Evolutionary conservation across 257 asterid species (phyloP), one percentile per base, ranked within the genome.

Genomic region (Gentiana macrophylla): DNA sequence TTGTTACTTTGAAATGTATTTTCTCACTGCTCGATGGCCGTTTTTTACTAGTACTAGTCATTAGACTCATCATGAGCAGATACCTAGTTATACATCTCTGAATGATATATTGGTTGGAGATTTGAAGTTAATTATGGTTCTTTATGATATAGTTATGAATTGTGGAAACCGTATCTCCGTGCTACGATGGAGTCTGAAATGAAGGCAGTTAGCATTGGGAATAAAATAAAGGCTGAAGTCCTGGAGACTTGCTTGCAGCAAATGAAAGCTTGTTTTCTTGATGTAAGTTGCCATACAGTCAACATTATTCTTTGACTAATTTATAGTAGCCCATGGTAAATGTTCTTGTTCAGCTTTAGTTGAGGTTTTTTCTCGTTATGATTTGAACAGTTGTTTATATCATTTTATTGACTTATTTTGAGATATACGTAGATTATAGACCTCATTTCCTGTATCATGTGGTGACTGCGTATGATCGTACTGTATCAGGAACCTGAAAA

Each of bases 141-240:
- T 35, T 38, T 56, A 41, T 62, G 56, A 38, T 51, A 49, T 73
- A 91, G 95, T 65, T 84, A 91, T 70, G 98, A 91, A 74, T 70
- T 91, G 72, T 84, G 98, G 97, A 91, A 91, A 74, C 98, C 98
- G 55, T 70, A 86, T 75, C 95, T 91, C 65, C 95, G 98, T 61
- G 82, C 95, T 66, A 70, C 67, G 80, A 83, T 87, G 98, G 98
- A 91, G 71, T 68, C 86, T 37, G 97, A 91, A 74, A 86, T 87
- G 95, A 81, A 75, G 75, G 89, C 84, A 56, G 95, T 87, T 76
- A 77, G 95, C 77, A 61, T 65, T 55, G 98, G 97, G 61, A 72
- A 80, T 55, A 91, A 91, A 79, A 74, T 80, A 71, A 91, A 83
- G 75, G 66, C 76, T 49, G 94, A 91, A 72, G 97, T 91, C 70